These are phyloP conservation scores for Westerdykella aurantiaca DNA, from an alignment of 2,329 filamentous ascomycete genomes.

Conservation along the genomic window DNA sequence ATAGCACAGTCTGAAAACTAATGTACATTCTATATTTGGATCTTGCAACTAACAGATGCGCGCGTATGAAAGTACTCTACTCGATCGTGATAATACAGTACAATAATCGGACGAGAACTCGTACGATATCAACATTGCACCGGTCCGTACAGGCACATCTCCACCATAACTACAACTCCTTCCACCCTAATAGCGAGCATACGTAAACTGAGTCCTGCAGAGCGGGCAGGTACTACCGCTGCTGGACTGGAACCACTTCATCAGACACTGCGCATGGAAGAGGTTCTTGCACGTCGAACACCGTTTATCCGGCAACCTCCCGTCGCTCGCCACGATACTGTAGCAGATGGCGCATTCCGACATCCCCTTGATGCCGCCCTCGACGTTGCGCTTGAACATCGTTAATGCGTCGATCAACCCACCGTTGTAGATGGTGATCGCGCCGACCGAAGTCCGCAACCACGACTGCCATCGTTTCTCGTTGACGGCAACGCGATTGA, in stretches of 20 bases:
- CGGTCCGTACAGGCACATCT: background rate
- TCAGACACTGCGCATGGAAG: slow-evolving; percentile 86
- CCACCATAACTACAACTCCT: background rate
- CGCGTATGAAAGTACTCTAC: too few relatives aligned
- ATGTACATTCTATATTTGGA: too few relatives aligned
- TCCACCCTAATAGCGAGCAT: slow-evolving; percentile 34
- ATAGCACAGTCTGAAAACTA: too few relatives aligned
- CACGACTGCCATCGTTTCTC: slow-evolving; percentile 91
- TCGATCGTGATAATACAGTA: too few relatives aligned
- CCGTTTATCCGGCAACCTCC: slow-evolving; percentile 83
- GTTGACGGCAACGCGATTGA: slow-evolving; percentile 78
- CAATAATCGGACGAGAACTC: too few relatives aligned
- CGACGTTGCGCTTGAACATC: slow-evolving; percentile 81
- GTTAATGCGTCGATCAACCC: slow-evolving; percentile 80
- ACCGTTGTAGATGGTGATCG: slow-evolving; percentile 90
- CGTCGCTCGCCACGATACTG: slow-evolving; percentile 82
- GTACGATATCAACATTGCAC: too few relatives aligned
- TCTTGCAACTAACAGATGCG: too few relatives aligned
- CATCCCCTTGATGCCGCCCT: slow-evolving; percentile 84
- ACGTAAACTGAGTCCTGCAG: slow-evolving; percentile 80
- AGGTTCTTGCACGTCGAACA: slow-evolving; percentile 90
- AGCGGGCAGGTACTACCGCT: slow-evolving; percentile 88
- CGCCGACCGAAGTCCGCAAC: slow-evolving; percentile 81
- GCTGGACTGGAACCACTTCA: slow-evolving; percentile 95
- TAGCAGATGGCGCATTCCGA: slow-evolving; percentile 97